Conservation (phyloP, 2,329 filamentous ascomycete genomes). For the Colletotrichum sp. region DNA sequence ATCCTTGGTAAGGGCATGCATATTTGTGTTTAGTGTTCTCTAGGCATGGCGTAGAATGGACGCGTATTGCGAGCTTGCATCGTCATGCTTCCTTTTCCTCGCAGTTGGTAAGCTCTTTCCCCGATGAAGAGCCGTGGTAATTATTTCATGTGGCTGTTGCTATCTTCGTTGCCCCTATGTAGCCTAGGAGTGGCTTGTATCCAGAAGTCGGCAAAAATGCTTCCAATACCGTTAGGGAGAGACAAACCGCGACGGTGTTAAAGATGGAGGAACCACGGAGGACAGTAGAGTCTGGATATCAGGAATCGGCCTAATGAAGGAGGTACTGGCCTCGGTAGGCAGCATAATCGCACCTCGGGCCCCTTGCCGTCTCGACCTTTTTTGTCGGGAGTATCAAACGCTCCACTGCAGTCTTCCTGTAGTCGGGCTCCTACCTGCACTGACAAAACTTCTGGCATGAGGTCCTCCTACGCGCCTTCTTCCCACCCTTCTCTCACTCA, state of each 20-base stretch:
- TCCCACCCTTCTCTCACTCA: background rate
- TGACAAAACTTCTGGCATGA: background rate
- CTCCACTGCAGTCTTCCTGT: background rate
- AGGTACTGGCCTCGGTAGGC: background rate
- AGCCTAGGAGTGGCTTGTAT: background rate
- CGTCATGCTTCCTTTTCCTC: background rate
- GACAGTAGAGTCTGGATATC: background rate
- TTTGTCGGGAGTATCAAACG: background rate
- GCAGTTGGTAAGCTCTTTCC: background rate
- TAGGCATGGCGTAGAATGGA: constrained; percentile 17
- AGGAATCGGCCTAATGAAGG: background rate
- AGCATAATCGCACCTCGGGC: background rate
- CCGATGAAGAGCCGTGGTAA: background rate
- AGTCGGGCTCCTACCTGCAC: background rate
- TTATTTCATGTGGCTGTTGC: background rate
- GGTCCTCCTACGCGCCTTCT: background rate
- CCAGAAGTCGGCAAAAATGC: background rate
- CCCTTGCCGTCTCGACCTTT: background rate
- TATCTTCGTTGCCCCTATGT: background rate
- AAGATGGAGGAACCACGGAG: background rate
- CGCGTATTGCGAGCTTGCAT: background rate
- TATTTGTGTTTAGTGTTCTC: background rate
- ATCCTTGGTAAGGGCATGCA: background rate
- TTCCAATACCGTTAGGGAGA: background rate
- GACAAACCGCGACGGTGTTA: background rate